A percentile compares a stretch with the other conserved stretches of the same genome.
Conservation (phyloP, 306 rosid species). For the Vicia villosa region DNA sequence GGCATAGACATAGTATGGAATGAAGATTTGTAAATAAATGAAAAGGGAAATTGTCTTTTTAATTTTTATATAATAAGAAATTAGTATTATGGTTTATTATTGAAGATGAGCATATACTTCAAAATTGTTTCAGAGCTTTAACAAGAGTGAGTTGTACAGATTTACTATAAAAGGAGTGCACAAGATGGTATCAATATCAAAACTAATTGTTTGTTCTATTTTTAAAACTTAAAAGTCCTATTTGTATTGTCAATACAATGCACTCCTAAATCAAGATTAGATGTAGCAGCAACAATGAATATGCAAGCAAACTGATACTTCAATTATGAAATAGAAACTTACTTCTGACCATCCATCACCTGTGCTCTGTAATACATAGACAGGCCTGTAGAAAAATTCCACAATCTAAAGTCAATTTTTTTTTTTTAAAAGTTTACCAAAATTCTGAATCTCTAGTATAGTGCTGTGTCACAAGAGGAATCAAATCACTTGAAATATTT, state of each 20-base stretch:
- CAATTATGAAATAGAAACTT: conserved; percentile 46
- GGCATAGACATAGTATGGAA: neutral
- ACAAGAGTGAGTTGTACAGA: conserved; percentile 1
- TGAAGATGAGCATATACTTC: conserved; percentile 4
- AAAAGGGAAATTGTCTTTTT: neutral
- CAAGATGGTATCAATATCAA: conserved; percentile 2
- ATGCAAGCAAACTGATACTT: conserved; percentile 29
- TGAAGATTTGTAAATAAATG: conserved; percentile 20
- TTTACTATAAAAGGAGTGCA: conserved; percentile 4
- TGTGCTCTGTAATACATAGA: conserved; percentile 79
- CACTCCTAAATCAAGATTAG: conserved; percentile 21
- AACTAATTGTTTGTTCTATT: neutral
- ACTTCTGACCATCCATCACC: conserved; percentile 93
- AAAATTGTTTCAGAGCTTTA: neutral
- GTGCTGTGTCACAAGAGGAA: neutral
- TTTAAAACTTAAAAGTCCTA: neutral
- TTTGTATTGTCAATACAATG: neutral
- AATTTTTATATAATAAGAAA: neutral
- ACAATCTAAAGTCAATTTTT: conserved; percentile 24
- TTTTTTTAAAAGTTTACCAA: neutral
- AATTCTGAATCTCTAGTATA: neutral
- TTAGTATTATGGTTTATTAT: neutral
- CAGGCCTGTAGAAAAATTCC: conserved; percentile 67
- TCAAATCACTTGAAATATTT: neutral
- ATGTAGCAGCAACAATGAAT: conserved; percentile 14